Conservation (phyloP, 306 rosid genomes). For the Cicer pinnatifidum region DNA sequence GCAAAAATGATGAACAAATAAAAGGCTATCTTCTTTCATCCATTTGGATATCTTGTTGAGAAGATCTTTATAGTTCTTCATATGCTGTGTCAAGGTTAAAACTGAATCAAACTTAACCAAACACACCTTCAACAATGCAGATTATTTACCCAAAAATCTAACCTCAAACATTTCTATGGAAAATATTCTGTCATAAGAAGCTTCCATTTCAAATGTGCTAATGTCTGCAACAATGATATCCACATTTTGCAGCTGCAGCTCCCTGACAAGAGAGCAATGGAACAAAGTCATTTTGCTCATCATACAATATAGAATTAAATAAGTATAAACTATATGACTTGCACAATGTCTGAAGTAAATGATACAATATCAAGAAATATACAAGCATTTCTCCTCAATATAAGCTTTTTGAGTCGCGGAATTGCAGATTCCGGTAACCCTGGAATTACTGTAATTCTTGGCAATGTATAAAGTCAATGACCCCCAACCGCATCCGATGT, state of each 20-base stretch:
- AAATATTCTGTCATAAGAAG: conserved; percentile 76
- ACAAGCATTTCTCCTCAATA: conserved; percentile 70
- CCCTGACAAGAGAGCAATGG: conserved; percentile 52
- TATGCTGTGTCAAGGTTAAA: conserved; percentile 63
- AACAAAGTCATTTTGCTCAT: conserved; percentile 38
- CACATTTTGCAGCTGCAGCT: conserved; percentile 67
- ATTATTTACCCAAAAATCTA: conserved; percentile 8
- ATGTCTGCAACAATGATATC: conserved; percentile 82
- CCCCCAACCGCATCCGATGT: conserved; percentile 97
- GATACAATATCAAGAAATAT: conserved; percentile 36
- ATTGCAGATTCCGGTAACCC: conserved; percentile 88
- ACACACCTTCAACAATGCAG: background rate
- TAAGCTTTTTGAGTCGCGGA: conserved; percentile 76
- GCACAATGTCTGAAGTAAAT: conserved; percentile 24
- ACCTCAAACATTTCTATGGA: conserved; percentile 98
- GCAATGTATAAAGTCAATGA: conserved; percentile 78
- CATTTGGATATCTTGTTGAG: conserved; percentile 85
- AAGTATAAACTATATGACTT: conserved; percentile 10
- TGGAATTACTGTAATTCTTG: conserved; percentile 66
- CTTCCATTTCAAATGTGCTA: conserved; percentile 76
- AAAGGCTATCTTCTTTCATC: conserved; percentile 81
- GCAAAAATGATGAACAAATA: conserved; percentile 83
- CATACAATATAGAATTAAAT: conserved; percentile 6
- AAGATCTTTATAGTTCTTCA: conserved; percentile 92
- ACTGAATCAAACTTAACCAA: background rate